Conservation (phyloP, 2,329 filamentous ascomycete genomes). For the Dothidotthia symphoricarpi region DNA sequence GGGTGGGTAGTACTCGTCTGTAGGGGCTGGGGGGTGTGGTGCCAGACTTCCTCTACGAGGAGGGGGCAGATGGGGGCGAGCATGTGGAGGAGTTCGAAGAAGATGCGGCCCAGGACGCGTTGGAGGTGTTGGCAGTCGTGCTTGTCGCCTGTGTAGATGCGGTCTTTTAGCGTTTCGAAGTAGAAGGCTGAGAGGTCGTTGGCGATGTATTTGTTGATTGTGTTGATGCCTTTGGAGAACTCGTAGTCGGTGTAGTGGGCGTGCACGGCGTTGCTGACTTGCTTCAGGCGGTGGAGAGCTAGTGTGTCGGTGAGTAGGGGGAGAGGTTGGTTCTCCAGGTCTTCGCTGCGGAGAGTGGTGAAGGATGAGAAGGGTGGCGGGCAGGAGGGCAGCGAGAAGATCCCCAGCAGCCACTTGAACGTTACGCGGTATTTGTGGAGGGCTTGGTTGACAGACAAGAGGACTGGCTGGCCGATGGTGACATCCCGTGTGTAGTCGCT, state of each 20-base stretch:
- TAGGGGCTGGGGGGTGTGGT: conserved; percentile 67
- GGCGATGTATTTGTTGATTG: conserved; percentile 77
- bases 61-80: conserved; percentile 77
- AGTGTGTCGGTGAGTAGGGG: conserved; percentile 55
- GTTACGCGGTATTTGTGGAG: conserved; percentile 86
- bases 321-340: conserved; percentile 6
- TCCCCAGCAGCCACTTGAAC: conserved; percentile 84
- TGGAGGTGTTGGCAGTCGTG: conserved; percentile 60
- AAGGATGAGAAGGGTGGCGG: conserved; percentile 29
- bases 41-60: conserved; percentile 86
- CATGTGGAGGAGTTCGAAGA: conserved; percentile 72
- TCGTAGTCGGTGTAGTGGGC: conserved; percentile 69
- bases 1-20: conserved; percentile 39
- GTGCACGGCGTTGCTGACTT: conserved; percentile 64
- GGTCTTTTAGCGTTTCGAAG: conserved; percentile 87
- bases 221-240: conserved; percentile 73
- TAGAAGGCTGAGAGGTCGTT: conserved; percentile 90
- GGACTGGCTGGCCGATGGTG: conserved; percentile 71
- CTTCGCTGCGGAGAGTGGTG: conserved; percentile 13
- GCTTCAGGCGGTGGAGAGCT: conserved; percentile 70
- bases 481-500: conserved; percentile 91
- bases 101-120: conserved; percentile 59
- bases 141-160: conserved; percentile 78
- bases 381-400: conserved; percentile 47
- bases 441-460: conserved; percentile 72